Percentiles rank a stretch among this genome's conserved stretches.
These are phyloP conservation scores for Plasmodium fragile DNA, from an alignment of 169 alveolate species.

Conservation along the genomic window DNA sequence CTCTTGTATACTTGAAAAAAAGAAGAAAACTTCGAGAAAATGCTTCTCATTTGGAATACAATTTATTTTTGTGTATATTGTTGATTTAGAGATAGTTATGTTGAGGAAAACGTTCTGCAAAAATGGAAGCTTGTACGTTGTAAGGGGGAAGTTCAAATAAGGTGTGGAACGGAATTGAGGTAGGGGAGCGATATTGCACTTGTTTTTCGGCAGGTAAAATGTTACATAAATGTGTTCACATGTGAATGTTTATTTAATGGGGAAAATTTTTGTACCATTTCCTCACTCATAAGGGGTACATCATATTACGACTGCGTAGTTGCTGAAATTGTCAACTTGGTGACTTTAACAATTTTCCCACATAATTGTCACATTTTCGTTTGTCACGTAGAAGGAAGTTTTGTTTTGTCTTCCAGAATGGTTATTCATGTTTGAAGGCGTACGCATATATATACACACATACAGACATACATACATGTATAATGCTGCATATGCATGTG, in stretches of 20 bases:
- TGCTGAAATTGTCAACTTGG: background rate
- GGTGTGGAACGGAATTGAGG: background rate
- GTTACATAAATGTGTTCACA: background rate
- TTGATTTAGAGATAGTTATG: background rate
- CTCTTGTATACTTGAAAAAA: background rate
- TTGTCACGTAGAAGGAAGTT: background rate
- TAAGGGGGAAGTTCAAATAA: background rate
- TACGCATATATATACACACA: background rate
- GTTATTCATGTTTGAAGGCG: background rate
- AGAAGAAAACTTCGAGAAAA: background rate
- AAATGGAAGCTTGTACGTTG: background rate
- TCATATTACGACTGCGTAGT: background rate
- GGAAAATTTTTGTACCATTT: background rate
- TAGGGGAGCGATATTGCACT: background rate
- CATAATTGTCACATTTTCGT: background rate
- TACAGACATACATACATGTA: background rate
- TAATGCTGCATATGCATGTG: background rate
- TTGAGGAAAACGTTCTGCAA: background rate
- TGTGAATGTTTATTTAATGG: background rate
- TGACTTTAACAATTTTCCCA: background rate
- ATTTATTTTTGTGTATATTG: background rate
- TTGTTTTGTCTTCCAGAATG: background rate
- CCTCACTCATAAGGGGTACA: background rate
- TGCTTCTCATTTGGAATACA: background rate
- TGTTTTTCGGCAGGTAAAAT: background rate